Conservation (phyloP, 495 filamentous ascomycete species). For the Trichoderma erinaceum region DNA sequence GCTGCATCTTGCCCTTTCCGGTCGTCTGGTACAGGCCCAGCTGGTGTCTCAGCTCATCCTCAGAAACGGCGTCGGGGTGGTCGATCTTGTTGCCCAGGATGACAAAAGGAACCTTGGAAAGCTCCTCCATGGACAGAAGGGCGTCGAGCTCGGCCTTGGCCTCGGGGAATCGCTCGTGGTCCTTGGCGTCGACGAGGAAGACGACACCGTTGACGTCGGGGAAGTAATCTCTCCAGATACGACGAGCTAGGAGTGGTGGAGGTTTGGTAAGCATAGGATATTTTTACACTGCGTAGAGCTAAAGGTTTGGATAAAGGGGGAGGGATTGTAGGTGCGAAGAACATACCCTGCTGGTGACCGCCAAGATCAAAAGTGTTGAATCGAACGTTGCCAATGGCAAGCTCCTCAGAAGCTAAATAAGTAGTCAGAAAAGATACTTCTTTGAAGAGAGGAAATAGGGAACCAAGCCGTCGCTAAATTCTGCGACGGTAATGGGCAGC, state of each 20-base stretch:
- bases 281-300: neutral
- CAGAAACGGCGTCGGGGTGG: slow-evolving; percentile 86
- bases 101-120: slow-evolving; percentile 88
- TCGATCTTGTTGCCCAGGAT: slow-evolving; percentile 99
- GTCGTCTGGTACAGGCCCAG: slow-evolving; percentile 94
- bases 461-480: slow-evolving; percentile 20
- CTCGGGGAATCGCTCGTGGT: slow-evolving; percentile 87
- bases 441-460: no score
- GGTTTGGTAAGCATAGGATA: slow-evolving; percentile 2
- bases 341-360: slow-evolving; percentile 89
- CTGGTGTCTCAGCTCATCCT: slow-evolving; percentile 87
- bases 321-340: neutral
- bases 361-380: slow-evolving; percentile 98
- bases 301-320: slow-evolving; percentile 5
- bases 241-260: slow-evolving; percentile 57
- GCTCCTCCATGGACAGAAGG: slow-evolving; percentile 87
- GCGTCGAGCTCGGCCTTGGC: slow-evolving; percentile 95
- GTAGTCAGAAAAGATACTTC: slow-evolving; percentile 21
- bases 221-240: slow-evolving; percentile 98
- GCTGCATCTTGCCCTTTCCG: slow-evolving; percentile 92
- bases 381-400: slow-evolving; percentile 90
- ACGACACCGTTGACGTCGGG: slow-evolving; percentile 97
- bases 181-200: slow-evolving; percentile 96
- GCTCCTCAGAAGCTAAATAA: slow-evolving; percentile 77
- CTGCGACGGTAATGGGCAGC: slow-evolving; percentile 3